Percentiles rank a stretch among this genome's conserved stretches.
Evolutionary conservation across 176 grass and related monocot genomes (phyloP).

Genomic region (Avena eriantha): DNA sequence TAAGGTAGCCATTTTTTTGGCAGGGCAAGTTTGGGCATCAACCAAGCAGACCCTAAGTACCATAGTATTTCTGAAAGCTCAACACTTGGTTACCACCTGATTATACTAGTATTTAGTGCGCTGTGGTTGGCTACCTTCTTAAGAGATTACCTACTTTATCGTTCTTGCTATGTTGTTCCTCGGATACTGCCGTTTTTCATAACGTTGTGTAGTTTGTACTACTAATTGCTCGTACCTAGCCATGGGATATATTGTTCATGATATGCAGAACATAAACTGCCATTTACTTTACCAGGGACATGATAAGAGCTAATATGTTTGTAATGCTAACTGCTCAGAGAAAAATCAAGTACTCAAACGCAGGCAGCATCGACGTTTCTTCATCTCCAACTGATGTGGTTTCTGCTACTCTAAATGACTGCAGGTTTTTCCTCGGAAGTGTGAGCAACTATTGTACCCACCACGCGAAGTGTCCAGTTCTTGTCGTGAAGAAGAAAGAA

Average conservation of each 20-base stretch:
- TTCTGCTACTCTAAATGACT: neutral
- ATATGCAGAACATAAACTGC: neutral
- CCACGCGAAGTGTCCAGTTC: neutral
- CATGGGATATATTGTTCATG: neutral
- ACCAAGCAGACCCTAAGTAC: neutral
- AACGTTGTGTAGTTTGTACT: neutral
- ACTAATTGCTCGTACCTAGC: neutral
- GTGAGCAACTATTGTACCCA: conserved; percentile 32
- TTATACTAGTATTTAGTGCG: neutral
- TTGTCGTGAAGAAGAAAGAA: conserved; percentile 30
- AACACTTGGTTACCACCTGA: neutral
- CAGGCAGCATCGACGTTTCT: neutral
- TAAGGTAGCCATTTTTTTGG: too few species aligned
- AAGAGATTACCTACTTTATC: neutral
- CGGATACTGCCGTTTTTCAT: neutral
- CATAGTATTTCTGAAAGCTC: neutral
- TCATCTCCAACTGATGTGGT: neutral
- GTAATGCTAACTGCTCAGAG: neutral
- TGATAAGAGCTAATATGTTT: neutral
- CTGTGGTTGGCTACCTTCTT: neutral
- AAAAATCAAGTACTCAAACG: neutral
- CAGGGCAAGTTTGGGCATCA: too few species aligned
- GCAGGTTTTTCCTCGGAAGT: conserved; percentile 20
- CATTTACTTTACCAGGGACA: neutral
- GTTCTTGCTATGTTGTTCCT: neutral